Percentiles rank a stretch among this genome's conserved stretches.
Evolutionary conservation across 305 asterid species (phyloP).

Genomic region (Fraxinus nigra): DNA sequence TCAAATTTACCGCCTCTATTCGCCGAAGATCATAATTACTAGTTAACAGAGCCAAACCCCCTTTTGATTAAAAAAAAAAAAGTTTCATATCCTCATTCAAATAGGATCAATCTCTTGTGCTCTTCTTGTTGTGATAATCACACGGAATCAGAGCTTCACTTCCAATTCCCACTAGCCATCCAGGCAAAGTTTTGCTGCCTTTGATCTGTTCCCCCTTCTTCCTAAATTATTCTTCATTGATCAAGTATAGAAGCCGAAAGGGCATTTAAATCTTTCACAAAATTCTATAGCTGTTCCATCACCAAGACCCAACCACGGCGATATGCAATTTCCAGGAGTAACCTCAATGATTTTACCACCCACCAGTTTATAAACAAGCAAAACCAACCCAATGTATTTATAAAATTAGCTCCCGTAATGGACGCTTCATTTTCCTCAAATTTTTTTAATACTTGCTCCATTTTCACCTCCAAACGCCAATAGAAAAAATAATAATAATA

Average conservation of each 20-base stretch:
- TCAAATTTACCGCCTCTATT: not conserved
- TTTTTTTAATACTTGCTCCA: not conserved
- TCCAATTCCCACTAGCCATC: not conserved
- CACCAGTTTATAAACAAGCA: not conserved
- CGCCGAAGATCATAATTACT: no score
- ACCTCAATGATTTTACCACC: not conserved
- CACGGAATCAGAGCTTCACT: not conserved
- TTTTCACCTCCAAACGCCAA: not conserved
- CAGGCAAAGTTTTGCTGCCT: not conserved
- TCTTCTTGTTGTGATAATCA: not conserved
- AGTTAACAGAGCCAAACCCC: no score
- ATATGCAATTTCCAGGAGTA: not conserved
- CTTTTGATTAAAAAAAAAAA: no score
- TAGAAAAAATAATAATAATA: not conserved
- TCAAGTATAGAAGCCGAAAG: not conserved
- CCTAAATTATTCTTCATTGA: not conserved
- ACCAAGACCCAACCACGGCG: not conserved
- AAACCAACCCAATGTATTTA: not conserved
- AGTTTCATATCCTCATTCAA: not conserved
- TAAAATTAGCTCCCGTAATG: not conserved
- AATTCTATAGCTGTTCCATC: not conserved
- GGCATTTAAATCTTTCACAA: not conserved
- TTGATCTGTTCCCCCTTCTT: not conserved
- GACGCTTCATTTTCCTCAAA: not conserved
- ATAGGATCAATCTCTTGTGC: not conserved